Evolutionary conservation across 2,329 filamentous ascomycete genomes (phyloP).

Genomic region (Sarocladiaceae sp.): DNA sequence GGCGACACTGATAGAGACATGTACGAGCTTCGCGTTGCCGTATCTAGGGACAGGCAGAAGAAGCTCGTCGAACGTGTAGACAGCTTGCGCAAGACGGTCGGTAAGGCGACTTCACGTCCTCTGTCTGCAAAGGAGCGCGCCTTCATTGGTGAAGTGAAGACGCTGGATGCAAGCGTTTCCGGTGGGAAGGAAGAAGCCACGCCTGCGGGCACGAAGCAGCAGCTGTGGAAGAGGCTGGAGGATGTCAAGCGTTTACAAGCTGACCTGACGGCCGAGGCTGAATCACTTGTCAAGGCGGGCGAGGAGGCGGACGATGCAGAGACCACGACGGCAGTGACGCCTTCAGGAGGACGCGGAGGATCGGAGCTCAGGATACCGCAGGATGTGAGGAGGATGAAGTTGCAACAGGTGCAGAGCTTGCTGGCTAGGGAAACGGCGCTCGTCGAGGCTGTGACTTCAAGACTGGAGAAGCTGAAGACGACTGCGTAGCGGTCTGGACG

Average conservation of each 20-base stretch:
- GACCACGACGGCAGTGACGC: conserved; percentile 23
- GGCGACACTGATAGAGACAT: conserved; percentile 46
- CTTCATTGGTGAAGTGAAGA: conserved; percentile 40
- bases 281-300: conserved; percentile 46
- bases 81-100: conserved; percentile 40
- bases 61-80: conserved; percentile 55
- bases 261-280: conserved; percentile 44
- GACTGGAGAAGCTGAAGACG: conserved; percentile 52
- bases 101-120: conserved; percentile 34
- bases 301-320: conserved; percentile 45
- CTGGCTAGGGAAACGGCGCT: conserved; percentile 61
- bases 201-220: conserved; percentile 27
- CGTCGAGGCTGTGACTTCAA: conserved; percentile 58
- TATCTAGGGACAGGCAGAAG: conserved; percentile 49
- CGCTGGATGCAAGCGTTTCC: conserved; percentile 47
- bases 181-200: conserved; percentile 14
- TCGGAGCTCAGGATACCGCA: conserved; percentile 48
- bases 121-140: conserved; percentile 39
- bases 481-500: conserved; percentile 17
- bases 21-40: conserved; percentile 52
- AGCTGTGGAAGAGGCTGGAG: conserved; percentile 50
- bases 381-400: conserved; percentile 56
- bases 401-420: conserved; percentile 56
- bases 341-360: conserved; percentile 16
- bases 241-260: conserved; percentile 48